Conservation (phyloP, 345 rosid species). For the Sonneratia caseolaris region DNA sequence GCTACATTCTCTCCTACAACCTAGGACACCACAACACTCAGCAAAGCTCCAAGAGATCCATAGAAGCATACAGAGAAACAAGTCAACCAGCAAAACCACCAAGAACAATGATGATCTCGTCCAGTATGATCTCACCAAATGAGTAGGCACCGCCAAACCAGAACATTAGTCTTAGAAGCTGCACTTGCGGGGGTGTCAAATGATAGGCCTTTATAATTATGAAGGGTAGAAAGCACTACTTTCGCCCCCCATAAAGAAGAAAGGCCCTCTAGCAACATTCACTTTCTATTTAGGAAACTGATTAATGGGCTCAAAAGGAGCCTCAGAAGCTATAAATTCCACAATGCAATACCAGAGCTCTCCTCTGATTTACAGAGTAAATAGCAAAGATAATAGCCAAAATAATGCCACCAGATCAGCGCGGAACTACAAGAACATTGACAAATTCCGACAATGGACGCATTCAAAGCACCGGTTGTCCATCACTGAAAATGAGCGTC, state of each 20-base stretch:
- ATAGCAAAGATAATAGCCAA: background rate
- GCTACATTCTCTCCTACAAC: background rate
- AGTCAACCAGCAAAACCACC: background rate
- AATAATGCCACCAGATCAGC: background rate
- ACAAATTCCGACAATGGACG: conserved; percentile 4
- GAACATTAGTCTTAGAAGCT: background rate
- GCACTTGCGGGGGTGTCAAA: background rate
- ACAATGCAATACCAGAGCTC: background rate
- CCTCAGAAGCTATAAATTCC: background rate
- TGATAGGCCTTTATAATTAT: background rate
- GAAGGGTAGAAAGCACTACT: background rate
- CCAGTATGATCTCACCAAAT: background rate
- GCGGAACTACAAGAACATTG: background rate
- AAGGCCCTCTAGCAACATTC: no score
- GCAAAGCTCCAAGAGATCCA: no score
- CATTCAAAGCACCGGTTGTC: background rate
- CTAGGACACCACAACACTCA: background rate
- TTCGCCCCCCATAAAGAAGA: background rate
- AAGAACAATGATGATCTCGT: background rate
- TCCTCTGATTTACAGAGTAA: background rate
- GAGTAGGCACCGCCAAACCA: background rate
- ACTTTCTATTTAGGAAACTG: no score
- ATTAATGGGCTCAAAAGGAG: background rate
- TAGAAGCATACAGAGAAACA: background rate
- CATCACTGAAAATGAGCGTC: background rate